phyloP scores from a whole-genome alignment of 78 protist genomes.

The Pigoraptor vietnamica region DNA sequence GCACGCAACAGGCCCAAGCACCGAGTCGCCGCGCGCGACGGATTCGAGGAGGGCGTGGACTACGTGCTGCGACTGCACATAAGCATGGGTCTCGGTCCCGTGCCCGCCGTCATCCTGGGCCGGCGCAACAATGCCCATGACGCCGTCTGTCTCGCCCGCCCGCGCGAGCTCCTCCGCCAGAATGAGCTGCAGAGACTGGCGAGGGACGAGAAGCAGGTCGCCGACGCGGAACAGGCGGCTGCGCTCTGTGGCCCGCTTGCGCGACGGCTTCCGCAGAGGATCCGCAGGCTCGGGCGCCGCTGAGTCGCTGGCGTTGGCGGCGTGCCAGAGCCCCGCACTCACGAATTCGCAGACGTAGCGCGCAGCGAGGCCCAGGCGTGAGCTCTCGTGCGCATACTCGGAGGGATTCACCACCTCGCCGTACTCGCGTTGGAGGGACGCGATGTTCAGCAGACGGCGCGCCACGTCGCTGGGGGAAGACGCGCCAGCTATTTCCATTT shows the following conservation, averaged over 20 bases:
- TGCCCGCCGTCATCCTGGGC: too few relatives aligned
- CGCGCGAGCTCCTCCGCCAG: background rate
- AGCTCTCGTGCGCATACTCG: background rate
- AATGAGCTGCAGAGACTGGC: background rate
- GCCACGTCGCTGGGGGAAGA: background rate
- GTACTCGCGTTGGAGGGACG: background rate
- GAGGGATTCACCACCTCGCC: background rate
- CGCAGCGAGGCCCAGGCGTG: background rate
- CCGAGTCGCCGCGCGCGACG: background rate
- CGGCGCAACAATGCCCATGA: background rate
- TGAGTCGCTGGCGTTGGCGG: background rate
- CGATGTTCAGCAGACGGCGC: background rate
- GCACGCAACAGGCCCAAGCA: background rate
- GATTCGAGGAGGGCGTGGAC: background rate
- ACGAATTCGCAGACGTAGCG: background rate
- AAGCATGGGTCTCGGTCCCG: too few relatives aligned
- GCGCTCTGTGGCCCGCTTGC: background rate
- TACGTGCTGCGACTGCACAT: background rate
- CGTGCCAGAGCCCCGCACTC: background rate
- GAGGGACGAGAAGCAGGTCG: background rate
- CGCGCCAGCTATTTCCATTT: background rate
- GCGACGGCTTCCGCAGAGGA: background rate
- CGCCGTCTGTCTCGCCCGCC: background rate
- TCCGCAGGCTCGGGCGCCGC: background rate
- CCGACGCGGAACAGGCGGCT: background rate